Conservation (phyloP, 352 stramenopile genomes). For the Elongisporangium prolatum region DNA sequence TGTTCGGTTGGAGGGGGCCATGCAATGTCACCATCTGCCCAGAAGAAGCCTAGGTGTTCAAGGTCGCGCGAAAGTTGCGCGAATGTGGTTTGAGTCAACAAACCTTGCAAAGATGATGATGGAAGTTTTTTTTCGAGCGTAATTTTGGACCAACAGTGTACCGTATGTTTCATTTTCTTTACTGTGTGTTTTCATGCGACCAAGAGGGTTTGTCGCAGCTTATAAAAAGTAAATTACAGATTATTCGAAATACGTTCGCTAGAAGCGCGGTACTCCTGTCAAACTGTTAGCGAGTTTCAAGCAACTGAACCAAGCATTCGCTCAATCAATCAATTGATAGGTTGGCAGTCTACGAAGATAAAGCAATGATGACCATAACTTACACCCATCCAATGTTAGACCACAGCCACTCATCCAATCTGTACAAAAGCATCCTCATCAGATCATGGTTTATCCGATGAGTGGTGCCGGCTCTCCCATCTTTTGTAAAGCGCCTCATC, state of each 20-base stretch:
- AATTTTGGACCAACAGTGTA: background rate
- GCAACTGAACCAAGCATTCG: background rate
- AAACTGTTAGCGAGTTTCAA: too few relatives aligned
- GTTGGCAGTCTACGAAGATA: too few relatives aligned
- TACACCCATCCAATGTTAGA: background rate
- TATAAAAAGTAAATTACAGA: background rate
- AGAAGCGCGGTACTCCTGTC: too few relatives aligned
- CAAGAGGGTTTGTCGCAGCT: background rate
- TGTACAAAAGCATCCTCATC: background rate
- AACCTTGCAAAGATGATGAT: constrained; percentile 6
- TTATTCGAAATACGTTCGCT: background rate
- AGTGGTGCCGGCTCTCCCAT: background rate
- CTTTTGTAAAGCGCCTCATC: background rate
- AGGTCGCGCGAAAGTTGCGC: constrained; percentile 10
- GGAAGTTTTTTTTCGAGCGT: background rate
- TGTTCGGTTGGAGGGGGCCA: background rate
- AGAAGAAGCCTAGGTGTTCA: background rate
- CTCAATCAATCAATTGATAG: too few relatives aligned
- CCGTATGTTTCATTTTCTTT: background rate
- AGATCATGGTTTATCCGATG: background rate
- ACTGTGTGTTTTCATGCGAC: background rate
- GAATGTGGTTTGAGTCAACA: background rate
- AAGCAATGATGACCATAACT: background rate
- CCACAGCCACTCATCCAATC: background rate
- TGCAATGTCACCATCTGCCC: constrained; percentile 1